Conservation (phyloP, 2,329 filamentous ascomycete genomes). For the Annulohypoxylon truncatum region DNA sequence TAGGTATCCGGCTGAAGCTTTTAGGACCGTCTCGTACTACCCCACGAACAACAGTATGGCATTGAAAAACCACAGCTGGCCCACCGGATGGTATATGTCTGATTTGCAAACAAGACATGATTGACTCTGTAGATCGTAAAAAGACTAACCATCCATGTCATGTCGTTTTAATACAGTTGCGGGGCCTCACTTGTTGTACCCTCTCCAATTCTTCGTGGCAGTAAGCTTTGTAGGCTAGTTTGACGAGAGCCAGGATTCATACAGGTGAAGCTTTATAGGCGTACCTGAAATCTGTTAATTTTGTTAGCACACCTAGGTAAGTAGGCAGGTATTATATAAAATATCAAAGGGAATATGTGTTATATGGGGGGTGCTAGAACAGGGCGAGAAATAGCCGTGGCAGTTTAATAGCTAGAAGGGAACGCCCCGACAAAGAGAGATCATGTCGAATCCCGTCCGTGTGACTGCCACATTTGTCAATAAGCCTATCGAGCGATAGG, state of each 20-base stretch:
- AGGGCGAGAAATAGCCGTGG: neutral
- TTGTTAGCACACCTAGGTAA: neutral
- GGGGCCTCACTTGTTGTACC: neutral
- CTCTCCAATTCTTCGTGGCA: no score
- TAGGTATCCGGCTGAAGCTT: neutral
- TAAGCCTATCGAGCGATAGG: neutral
- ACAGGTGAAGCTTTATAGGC: neutral
- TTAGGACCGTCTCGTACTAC: neutral
- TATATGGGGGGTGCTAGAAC: neutral
- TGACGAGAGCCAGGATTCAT: no score
- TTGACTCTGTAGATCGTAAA: neutral
- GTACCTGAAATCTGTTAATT: neutral
- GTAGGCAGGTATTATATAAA: neutral
- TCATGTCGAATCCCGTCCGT: conserved; percentile 28
- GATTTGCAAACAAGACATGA: conserved; percentile 13
- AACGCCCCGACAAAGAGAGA: conserved; percentile 4
- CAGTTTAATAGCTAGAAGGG: neutral
- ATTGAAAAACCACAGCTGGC: neutral
- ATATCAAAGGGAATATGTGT: neutral
- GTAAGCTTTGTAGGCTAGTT: neutral
- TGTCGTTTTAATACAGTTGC: neutral
- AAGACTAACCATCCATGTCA: neutral
- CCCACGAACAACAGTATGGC: neutral
- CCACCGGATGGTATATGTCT: neutral
- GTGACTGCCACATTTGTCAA: conserved; percentile 2